These are phyloP conservation scores for Bothriochloa decipiens DNA, from an alignment of 176 grass and related monocot genomes.

Conservation along the genomic window DNA sequence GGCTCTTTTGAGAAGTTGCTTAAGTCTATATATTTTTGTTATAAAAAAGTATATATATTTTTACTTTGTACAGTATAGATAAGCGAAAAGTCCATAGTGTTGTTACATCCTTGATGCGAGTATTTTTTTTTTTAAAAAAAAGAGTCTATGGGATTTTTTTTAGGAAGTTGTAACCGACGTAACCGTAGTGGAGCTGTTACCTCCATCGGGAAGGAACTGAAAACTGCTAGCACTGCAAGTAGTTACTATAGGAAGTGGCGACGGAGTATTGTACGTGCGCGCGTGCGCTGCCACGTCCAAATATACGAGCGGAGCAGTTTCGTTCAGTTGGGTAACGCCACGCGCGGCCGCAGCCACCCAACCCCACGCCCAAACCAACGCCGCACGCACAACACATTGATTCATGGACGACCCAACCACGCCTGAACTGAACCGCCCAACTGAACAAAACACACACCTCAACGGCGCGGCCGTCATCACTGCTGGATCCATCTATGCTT, in stretches of 20 bases:
- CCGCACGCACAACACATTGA: constrained; percentile 40
- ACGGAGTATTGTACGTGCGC: not conserved
- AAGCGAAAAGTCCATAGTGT: no score
- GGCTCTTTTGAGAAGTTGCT: no score
- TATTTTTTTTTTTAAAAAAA: no score
- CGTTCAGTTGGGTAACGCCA: constrained; percentile 47
- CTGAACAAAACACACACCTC: constrained; percentile 25
- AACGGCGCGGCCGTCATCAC: constrained; percentile 6
- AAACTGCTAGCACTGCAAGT: not conserved
- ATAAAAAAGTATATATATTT: no score
- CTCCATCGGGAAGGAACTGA: not conserved
- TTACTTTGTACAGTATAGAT: no score
- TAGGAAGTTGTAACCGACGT: not conserved
- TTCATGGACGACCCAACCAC: constrained; percentile 41
- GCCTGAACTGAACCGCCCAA: constrained; percentile 44
- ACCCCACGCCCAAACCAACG: not conserved
- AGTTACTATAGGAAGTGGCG: not conserved
- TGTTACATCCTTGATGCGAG: not conserved
- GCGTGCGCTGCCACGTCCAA: constrained; percentile 7
- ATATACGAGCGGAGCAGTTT: constrained; percentile 22
- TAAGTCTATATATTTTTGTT: no score
- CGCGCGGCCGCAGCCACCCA: not conserved
- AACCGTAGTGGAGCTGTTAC: not conserved
- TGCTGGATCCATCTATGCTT: not conserved
- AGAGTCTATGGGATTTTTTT: not conserved